Evolutionary conservation across 768 basidiomycete species (phyloP).

Genomic region (Phanerochaete sordida): DNA sequence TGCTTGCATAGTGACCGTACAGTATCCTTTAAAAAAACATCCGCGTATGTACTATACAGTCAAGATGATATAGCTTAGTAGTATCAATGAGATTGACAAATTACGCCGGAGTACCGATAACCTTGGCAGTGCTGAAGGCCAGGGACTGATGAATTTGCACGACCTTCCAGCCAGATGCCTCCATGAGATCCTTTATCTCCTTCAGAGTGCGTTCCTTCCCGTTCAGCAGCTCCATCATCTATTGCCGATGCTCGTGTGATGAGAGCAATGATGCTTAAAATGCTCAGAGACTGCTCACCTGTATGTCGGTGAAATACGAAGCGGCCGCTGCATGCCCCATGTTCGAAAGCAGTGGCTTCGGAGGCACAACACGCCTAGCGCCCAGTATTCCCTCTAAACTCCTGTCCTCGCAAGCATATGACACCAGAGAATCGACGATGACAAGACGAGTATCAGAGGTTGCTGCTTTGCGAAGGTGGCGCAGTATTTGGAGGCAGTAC

Average conservation of each 20-base stretch:
- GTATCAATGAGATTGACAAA: too few species aligned
- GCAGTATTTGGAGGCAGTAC: conserved; percentile 23
- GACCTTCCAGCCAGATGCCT: neutral
- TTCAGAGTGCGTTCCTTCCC: neutral
- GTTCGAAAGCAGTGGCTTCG: conserved; percentile 1
- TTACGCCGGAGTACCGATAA: neutral
- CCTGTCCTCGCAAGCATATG: conserved; percentile 19
- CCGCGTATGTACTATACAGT: too few species aligned
- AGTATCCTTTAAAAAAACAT: too few species aligned
- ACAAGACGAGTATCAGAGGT: conserved; percentile 20
- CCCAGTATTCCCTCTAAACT: conserved; percentile 6
- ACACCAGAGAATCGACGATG: conserved; percentile 20
- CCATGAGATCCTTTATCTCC: neutral
- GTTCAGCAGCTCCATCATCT: neutral
- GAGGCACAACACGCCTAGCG: neutral
- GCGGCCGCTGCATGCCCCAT: neutral
- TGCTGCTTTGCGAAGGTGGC: conserved; percentile 20
- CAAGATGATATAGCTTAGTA: too few species aligned
- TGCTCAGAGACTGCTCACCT: neutral
- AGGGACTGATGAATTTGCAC: neutral
- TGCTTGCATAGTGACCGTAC: too few species aligned
- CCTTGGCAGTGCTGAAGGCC: neutral
- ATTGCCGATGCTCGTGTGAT: neutral
- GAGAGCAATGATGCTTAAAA: too few species aligned
- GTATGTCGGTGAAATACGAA: neutral